Conservation (phyloP, 1,139 yeast species). For the Scheffersomyces quercinus region DNA sequence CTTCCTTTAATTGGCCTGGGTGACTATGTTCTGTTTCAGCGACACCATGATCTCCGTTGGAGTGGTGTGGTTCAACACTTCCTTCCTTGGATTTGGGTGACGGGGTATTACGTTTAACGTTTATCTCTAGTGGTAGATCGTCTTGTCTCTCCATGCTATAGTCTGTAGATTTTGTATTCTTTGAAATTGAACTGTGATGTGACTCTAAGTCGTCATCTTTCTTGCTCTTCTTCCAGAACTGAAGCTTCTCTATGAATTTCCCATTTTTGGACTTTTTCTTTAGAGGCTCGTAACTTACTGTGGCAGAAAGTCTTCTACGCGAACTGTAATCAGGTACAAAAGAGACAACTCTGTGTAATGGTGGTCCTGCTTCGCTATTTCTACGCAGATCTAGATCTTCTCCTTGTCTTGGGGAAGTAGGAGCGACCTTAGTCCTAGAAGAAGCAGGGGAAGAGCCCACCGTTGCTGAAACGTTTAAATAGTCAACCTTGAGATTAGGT, state of each 20-base stretch:
- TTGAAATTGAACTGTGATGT: background rate
- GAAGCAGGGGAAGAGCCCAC: background rate
- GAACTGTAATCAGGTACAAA: conserved; percentile 32
- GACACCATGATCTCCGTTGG: background rate
- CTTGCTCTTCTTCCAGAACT: conserved; percentile 42
- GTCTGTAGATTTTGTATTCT: background rate
- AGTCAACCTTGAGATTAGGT: background rate
- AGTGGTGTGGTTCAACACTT: background rate
- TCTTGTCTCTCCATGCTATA: background rate
- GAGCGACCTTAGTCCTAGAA: background rate
- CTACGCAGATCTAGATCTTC: background rate
- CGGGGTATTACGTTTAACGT: conserved; percentile 3
- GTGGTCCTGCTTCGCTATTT: conserved; percentile 11
- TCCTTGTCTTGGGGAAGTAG: background rate
- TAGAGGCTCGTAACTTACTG: conserved; percentile 5
- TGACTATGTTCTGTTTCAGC: background rate
- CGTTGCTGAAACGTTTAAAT: background rate
- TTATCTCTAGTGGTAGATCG: conserved; percentile 4
- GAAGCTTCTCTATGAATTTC: conserved; percentile 35
- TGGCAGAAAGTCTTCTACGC: conserved; percentile 16
- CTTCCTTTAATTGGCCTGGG: background rate
- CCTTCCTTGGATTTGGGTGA: background rate
- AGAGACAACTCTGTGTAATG: conserved; percentile 33
- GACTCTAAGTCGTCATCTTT: conserved; percentile 7
- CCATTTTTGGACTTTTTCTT: conserved; percentile 21